Conservation (phyloP, 805 yeast species). For the Ogataea allantospora region DNA sequence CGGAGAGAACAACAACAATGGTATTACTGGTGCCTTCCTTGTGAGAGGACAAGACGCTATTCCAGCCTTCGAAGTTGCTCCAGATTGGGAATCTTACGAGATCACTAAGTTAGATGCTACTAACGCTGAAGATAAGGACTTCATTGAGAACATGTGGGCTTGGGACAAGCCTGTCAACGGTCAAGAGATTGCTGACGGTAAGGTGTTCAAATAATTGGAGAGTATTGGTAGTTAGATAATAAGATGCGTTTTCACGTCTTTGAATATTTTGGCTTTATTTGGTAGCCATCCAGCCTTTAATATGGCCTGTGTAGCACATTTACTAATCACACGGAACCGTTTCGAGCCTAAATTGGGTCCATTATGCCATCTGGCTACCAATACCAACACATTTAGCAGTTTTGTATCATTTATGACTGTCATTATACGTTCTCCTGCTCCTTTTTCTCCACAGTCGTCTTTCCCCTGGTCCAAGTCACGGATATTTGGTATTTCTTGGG, state of each 20-base stretch:
- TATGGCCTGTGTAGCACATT: slow-evolving; percentile 53
- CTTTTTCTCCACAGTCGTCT: slow-evolving; percentile 71
- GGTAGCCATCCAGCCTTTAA: slow-evolving; percentile 34
- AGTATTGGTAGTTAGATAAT: slow-evolving; percentile 7
- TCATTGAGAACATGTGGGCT: slow-evolving; percentile 90
- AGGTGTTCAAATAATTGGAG: slow-evolving; percentile 79
- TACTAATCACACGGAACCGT: slow-evolving; percentile 65
- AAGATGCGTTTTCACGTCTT: slow-evolving; percentile 12
- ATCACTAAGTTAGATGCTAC: slow-evolving; percentile 81
- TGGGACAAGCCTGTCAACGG: slow-evolving; percentile 94
- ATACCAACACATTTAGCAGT: slow-evolving; percentile 54
- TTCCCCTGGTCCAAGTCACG: slow-evolving; percentile 51
- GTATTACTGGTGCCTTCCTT: slow-evolving; percentile 92
- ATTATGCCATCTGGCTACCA: slow-evolving; percentile 82
- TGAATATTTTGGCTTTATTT: slow-evolving; percentile 5
- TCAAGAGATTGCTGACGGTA: slow-evolving; percentile 94
- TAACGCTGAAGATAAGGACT: slow-evolving; percentile 72
- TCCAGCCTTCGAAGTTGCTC: slow-evolving; percentile 97
- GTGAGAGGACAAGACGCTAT: slow-evolving; percentile 89
- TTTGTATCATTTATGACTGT: slow-evolving; percentile 50
- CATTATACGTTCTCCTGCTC: slow-evolving; percentile 63
- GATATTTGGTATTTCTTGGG: slow-evolving; percentile 19
- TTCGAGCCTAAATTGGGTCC: slow-evolving; percentile 72
- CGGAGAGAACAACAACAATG: slow-evolving; percentile 98
- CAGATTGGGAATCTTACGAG: slow-evolving; percentile 95